Base-by-base conservation (phyloP, 345 rosid species). In the Euphorbia pulcherrima region DNA sequence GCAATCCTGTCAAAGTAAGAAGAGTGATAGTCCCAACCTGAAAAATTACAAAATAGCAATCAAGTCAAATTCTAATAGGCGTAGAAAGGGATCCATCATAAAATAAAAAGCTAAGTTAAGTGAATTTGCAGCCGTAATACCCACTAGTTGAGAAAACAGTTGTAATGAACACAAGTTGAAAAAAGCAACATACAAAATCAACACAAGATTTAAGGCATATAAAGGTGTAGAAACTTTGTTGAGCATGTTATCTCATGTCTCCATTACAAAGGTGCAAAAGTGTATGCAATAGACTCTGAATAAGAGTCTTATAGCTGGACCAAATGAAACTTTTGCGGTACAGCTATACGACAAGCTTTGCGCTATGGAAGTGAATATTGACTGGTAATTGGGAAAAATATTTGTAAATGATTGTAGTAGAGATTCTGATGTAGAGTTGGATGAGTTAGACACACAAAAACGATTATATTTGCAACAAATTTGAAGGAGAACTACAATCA, bases 11-110 rank as follows among this genome's bases (percentile, higher is more conserved):
- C 80, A 85, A 67, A 53, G 95, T 67, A 73, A 94, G 79, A 68
- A 87, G 85, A 74, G 83, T 47, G 64, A 89, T 75, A 3, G 86
- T 79, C 76, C 99, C 99, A 58, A 89, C 80, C 99, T 94, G 84
- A 82, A 83, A 16, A 39, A 30, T 5, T 23, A 39, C 2, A 40
- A 60, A 35, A 39, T 5, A 53, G 55, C 24, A 40, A 51, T 39
- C 40, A 40, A 5, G 62, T 27, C 20, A 40, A 54, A 21, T n/a
- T 4, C 5, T 11, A 12, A 44, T 18, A 20, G 24, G 56, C 17
- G 29, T 8, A 10, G 28, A 20, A 37, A 50, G 11, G 30, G 29
- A 35, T 30, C 16, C 46, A 53, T 46, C 1, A 44, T 27, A 41
- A 0, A 40, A 37, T 7, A 7, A 27, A 56, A 68, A 68, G 41